phyloP scores from a whole-genome alignment of 2,329 filamentous ascomycete genomes.

The Epichloe coenophiala region DNA sequence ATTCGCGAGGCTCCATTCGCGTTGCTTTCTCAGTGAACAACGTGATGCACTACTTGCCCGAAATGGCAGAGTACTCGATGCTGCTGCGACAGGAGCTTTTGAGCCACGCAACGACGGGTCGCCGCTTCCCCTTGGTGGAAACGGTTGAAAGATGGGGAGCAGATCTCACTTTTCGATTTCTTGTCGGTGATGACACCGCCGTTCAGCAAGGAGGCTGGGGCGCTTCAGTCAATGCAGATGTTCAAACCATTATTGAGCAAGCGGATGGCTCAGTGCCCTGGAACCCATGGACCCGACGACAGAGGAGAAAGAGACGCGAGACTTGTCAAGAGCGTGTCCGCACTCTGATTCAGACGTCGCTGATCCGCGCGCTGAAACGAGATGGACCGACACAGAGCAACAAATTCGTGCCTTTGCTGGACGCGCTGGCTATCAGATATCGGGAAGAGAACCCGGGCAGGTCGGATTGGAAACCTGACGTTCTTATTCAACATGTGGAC shows the following conservation, averaged over 20 bases:
- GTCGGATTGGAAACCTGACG: not conserved
- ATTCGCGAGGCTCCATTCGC: not conserved
- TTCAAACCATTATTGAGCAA: not conserved
- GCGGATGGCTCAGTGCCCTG: not conserved
- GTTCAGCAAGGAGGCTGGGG: conserved; percentile 1
- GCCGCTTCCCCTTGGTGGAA: not conserved
- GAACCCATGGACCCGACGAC: not conserved
- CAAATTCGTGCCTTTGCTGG: conserved; percentile 1
- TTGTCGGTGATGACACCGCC: not conserved
- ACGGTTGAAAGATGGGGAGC: not conserved
- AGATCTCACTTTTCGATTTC: conserved; percentile 1
- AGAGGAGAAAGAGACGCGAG: not conserved
- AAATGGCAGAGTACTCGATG: not conserved
- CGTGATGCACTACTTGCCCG: conserved; percentile 1
- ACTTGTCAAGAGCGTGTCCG: not conserved
- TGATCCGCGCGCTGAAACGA: not conserved
- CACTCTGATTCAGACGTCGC: not conserved
- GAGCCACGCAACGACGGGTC: not conserved
- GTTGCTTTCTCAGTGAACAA: not conserved
- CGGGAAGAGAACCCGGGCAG: not conserved
- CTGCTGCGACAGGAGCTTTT: not conserved
- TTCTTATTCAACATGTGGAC: not conserved
- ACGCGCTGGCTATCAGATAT: not conserved
- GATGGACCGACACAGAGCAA: not conserved
- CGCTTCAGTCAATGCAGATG: not conserved